Conservation (phyloP, 345 rosid genomes). For the Excoecaria agallocha region DNA sequence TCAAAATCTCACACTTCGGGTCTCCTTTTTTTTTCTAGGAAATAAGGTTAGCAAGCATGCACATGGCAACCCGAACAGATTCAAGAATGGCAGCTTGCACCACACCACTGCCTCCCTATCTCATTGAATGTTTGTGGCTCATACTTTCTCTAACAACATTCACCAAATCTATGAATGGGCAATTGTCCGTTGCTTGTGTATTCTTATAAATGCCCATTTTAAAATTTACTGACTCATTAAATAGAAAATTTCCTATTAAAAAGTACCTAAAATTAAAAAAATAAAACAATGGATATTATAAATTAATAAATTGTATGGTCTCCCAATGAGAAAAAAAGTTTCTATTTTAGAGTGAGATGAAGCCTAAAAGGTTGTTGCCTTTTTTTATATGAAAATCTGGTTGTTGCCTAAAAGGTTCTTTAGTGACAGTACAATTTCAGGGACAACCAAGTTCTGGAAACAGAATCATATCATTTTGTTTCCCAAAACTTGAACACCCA, state of each 20-base stretch:
- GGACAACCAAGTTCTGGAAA: not conserved
- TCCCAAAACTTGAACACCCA: not conserved
- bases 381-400: not conserved
- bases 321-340: not conserved
- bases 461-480: not conserved
- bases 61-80: not conserved
- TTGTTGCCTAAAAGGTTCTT: not conserved
- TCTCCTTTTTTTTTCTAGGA: not conserved
- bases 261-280: no score
- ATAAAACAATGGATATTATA: no score
- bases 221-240: no score
- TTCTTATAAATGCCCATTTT: no score
- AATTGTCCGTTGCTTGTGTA: no score
- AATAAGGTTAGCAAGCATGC: not conserved
- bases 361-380: not conserved
- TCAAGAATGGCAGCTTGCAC: not conserved
- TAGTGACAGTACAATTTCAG: not conserved
- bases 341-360: not conserved
- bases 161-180: no score
- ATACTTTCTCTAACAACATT: not conserved
- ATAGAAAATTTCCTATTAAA: no score
- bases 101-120: not conserved
- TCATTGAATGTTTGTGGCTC: not conserved
- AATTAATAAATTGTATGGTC: not conserved
- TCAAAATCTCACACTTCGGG: constrained; percentile 3